phyloP scores from a whole-genome alignment of 208 protist genomes.

The Wallacemonas sp. region DNA sequence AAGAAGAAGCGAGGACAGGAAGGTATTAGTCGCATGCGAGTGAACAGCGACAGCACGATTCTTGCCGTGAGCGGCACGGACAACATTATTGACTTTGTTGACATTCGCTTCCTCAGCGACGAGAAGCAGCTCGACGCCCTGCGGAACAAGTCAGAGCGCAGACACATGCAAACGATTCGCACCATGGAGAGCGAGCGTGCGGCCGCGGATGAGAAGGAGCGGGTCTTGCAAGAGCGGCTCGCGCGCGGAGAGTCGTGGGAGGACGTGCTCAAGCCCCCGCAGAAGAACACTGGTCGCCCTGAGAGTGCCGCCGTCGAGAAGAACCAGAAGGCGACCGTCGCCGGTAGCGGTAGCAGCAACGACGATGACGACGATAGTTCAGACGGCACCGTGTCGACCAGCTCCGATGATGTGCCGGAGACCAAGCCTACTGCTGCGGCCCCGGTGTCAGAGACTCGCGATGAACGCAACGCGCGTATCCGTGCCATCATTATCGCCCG shows the following conservation, averaged over 20 bases:
- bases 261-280: not conserved
- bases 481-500: conserved; percentile 8
- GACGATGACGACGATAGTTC: not conserved
- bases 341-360: not conserved
- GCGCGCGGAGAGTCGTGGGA: not conserved
- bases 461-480: conserved; percentile 6
- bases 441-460: not conserved
- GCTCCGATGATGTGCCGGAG: not conserved
- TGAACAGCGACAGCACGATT: conserved; percentile 69
- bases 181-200: conserved; percentile 60
- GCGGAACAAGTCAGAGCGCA: conserved; percentile 70
- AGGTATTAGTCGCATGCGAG: conserved; percentile 74
- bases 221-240: not conserved
- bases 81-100: conserved; percentile 89
- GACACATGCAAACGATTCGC: conserved; percentile 72
- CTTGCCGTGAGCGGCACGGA: conserved; percentile 80
- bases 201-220: conserved; percentile 21
- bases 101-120: conserved; percentile 84
- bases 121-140: conserved; percentile 72
- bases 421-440: not conserved
- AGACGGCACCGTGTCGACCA: conserved; percentile 8
- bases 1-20: conserved; percentile 58
- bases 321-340: too few relatives aligned
- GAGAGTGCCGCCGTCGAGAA: too few relatives aligned
- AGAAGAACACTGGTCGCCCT: too few relatives aligned